These are phyloP conservation scores for Mucor lusitanicus DNA, from an alignment of 371 early-diverging fungal genomes.

Conservation along the genomic window DNA sequence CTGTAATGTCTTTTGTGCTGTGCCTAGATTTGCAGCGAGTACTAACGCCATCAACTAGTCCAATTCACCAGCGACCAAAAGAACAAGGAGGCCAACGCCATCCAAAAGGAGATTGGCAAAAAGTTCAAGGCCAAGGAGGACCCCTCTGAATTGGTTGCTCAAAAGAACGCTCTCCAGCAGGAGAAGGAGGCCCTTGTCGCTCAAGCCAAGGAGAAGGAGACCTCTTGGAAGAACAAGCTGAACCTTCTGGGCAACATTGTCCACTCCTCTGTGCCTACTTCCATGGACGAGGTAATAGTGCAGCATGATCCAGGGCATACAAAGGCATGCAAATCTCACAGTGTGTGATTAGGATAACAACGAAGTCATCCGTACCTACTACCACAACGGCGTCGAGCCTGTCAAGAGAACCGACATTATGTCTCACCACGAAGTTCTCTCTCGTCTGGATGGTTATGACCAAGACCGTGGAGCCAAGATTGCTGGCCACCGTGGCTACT, in stretches of 20 bases:
- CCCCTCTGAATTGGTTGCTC: constrained; percentile 71
- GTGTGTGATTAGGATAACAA: constrained; percentile 69
- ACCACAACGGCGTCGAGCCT: constrained; percentile 58
- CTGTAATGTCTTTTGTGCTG: too few species aligned
- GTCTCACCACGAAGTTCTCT: constrained; percentile 94
- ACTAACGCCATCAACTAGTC: constrained; percentile 39
- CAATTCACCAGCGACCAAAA: constrained; percentile 86
- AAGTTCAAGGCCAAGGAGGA: constrained; percentile 94
- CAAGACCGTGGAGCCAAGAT: constrained; percentile 94
- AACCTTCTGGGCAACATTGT: constrained; percentile 94
- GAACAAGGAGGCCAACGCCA: constrained; percentile 89
- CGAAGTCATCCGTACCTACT: constrained; percentile 72
- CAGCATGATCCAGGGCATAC: background rate
- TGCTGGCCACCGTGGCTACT: constrained; percentile 99
- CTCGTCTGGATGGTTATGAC: constrained; percentile 92
- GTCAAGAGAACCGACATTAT: constrained; percentile 73
- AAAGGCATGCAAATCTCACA: background rate
- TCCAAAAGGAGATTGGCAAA: constrained; percentile 90
- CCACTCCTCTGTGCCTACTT: constrained; percentile 89
- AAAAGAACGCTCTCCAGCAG: constrained; percentile 74
- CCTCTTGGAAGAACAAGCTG: constrained; percentile 70
- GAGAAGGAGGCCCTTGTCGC: constrained; percentile 72
- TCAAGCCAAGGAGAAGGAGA: constrained; percentile 77
- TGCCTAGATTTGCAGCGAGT: too few species aligned
- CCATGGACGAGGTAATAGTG: constrained; percentile 75